Base-by-base conservation (phyloP, 768 basidiomycete species). In the Lentinus brumalis region DNA sequence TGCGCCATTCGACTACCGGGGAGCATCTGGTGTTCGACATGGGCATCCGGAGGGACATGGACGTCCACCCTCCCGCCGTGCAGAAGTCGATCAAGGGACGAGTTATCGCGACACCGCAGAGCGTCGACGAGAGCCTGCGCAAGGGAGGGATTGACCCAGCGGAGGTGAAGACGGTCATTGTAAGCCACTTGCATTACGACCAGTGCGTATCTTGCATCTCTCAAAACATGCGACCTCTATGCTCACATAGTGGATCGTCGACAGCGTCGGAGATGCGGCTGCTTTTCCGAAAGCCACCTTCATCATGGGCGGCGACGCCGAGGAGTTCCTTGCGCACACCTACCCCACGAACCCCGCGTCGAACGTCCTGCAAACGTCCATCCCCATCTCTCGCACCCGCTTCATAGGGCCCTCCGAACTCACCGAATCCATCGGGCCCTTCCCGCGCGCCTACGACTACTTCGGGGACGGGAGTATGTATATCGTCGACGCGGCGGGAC, bases 401-500 rank as follows among this genome's bases (percentile, higher is more conserved):
- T 53, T 64, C 46, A 51, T 82, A 21, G 60, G 35, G 6, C 68
- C 39, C 54, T 59, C 66, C 5, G 76, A 74, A 1, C 75, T 78
- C 71, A 35, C 59, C 42, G 67, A 67, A 32, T 70, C 80, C 26
- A 67, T 85, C 38, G 83, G 82, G 0, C 83, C 81, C 0, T 85
- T 83, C 66, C 79, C 83, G 30, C 66, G 64, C 31, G 79, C 82
- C 1, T 64, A 80, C 15, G 83, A 87, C 72, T 80, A 78, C 66
- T 85, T 81, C 60, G 78, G 77, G 9, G 85, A 88, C 59, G 85
- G 84, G 7, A 82, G 80, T 61, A 66, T 85, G 31, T 86, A 83
- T 64, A 75, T 87, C 59, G 67, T 87, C 60, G 81, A 86, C 62
- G 78, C 84, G 2, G 77, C 83, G 0, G 85, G 86, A 0, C 85